These are phyloP conservation scores for Hyaloscypha hepaticicola DNA, from an alignment of 495 filamentous ascomycete species.

Conservation along the genomic window DNA sequence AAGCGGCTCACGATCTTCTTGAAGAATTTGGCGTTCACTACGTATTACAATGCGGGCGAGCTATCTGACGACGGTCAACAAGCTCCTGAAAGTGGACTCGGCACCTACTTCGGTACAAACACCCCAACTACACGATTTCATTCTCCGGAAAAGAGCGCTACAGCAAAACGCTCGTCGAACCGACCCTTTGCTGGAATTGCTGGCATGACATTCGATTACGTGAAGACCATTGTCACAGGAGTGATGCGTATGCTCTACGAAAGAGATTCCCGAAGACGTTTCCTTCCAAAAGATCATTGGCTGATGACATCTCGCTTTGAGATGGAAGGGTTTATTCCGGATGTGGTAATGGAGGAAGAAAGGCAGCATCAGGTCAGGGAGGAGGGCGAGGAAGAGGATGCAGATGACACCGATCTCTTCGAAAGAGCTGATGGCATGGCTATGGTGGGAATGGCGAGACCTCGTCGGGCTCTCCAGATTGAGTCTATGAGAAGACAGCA, in stretches of 20 bases:
- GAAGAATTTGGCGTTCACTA: slow-evolving; percentile 86
- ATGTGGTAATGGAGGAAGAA: slow-evolving; percentile 88
- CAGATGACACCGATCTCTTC: slow-evolving; percentile 27
- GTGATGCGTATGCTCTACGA: slow-evolving; percentile 88
- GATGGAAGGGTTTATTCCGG: slow-evolving; percentile 84
- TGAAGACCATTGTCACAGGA: slow-evolving; percentile 79
- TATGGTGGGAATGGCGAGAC: slow-evolving; percentile 24
- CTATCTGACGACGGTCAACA: slow-evolving; percentile 54
- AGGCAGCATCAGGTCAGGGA: slow-evolving; percentile 56
- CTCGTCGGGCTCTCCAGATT: slow-evolving; percentile 33
- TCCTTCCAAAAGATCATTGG: slow-evolving; percentile 83
- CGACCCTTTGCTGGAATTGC: slow-evolving; percentile 49
- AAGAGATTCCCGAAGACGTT: slow-evolving; percentile 85
- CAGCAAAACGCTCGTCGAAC: slow-evolving; percentile 7
- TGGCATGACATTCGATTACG: slow-evolving; percentile 74
- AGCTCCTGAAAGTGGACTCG: slow-evolving; percentile 49
- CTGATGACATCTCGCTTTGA: slow-evolving; percentile 90
- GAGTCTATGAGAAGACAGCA: slow-evolving; percentile 56
- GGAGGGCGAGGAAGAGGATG: slow-evolving; percentile 53
- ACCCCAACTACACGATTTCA: slow-evolving; percentile 23
- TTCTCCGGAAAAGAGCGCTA: slow-evolving; percentile 4
- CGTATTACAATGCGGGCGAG: slow-evolving; percentile 80
- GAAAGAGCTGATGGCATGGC: not conserved
- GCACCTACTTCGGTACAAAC: slow-evolving; percentile 51
- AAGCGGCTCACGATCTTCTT: slow-evolving; percentile 78